Evolutionary conservation across 495 filamentous ascomycete species (phyloP), one percentile per base, ranked within the genome.

Genomic region (Hyaloscypha bicolor): DNA sequence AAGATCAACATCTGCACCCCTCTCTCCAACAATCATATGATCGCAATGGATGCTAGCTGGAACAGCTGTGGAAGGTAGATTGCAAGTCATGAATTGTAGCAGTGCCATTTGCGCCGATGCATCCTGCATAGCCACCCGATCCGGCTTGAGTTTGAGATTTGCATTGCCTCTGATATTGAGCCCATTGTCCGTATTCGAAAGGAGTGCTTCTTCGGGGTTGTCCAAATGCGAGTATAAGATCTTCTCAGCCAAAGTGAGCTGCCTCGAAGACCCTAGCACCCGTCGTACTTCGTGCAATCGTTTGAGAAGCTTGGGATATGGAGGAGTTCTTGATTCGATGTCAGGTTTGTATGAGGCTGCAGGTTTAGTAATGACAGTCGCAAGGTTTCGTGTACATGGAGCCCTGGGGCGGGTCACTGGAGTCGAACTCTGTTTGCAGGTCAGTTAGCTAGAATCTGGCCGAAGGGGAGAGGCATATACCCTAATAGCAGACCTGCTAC

Each of bases 31-130:
- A 83, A 99, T 99, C 89, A 99, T 92, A 76, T 99, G 95, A 79
- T 99, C 95, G 76, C 95, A 99, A 81, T 99, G 95, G 66, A 98
- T 98, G 78, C 93, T 97, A 37, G 95, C 94, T 16, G 95, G 95
- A 35, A 98, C 94, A n/a, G 93, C 93, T 1, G 95, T 97, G 62
- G 89, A 90, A 31, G 91, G 89, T 22, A 98, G 83, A 67, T 91
- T 91, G 76, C 95, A 98, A 29, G 93, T 92, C 94, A 99, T 99
- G 85, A 99, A 99, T 79, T 99, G 95, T 57, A 99, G 80, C 65
- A 99, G 79, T 14, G 95, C 95, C 95, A 98, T 99, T 79, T 99
- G 95, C 19, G 95, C 95, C 1, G 93, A 97, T 33, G 95, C 95
- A 85, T 99, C 95, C 78, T 99, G 95, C 95, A 98, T 98, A 55